These are phyloP conservation scores for Fusarium liriodendri DNA, from an alignment of 2,329 filamentous ascomycete species.

Conservation along the genomic window DNA sequence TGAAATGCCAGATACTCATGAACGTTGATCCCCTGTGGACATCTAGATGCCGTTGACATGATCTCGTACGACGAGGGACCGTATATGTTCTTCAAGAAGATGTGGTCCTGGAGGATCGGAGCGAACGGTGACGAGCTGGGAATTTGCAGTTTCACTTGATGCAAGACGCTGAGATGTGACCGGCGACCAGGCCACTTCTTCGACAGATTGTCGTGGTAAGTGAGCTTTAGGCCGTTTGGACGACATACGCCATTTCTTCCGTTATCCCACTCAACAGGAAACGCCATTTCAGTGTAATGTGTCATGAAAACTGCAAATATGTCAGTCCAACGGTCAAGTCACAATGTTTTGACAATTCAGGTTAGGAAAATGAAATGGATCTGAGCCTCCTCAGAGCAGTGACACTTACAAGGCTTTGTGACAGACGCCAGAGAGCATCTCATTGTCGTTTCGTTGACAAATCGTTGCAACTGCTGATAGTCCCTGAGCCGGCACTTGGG, in stretches of 20 bases:
- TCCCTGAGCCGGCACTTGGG: conserved; percentile 41
- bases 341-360: no score
- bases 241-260: conserved; percentile 38
- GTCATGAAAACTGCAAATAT: conserved; percentile 38
- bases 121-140: conserved; percentile 32
- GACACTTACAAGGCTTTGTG: conserved; percentile 46
- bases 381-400: not conserved
- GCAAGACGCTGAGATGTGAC: conserved; percentile 27
- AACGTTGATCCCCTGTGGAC: conserved; percentile 58
- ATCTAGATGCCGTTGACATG: conserved; percentile 61
- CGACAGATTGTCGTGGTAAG: conserved; percentile 27
- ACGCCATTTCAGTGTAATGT: conserved; percentile 41
- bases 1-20: conserved; percentile 67
- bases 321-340: not conserved
- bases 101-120: conserved; percentile 26
- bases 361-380: no score
- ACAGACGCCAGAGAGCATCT: conserved; percentile 44
- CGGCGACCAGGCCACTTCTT: conserved; percentile 35
- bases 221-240: conserved; percentile 38
- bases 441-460: conserved; percentile 24
- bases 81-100: conserved; percentile 31
- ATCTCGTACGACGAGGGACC: conserved; percentile 66
- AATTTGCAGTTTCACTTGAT: conserved; percentile 38
- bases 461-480: conserved; percentile 35
- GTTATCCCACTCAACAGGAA: conserved; percentile 46